Evolutionary conservation across 345 rosid species (phyloP).

Genomic region (Erodium maritimum): DNA sequence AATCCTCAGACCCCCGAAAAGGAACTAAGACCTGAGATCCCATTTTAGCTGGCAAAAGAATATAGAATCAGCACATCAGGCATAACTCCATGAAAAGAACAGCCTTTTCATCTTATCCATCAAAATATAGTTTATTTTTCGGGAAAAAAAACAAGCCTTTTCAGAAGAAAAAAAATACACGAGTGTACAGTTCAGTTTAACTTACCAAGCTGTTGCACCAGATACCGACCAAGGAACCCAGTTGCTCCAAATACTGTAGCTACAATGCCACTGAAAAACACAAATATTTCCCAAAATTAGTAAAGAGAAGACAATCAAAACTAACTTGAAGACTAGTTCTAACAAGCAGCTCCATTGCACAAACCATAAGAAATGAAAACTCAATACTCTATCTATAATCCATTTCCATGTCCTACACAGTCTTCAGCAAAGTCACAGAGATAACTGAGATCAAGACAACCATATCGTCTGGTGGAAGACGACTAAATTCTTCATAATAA

Average conservation of each 20-base stretch:
- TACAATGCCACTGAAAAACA: conserved; percentile 59
- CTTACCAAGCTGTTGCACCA: conserved; percentile 95
- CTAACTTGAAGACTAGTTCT: too few relatives aligned
- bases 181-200: too few relatives aligned
- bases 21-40: conserved; percentile 97
- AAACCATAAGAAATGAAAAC: neutral
- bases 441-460: neutral
- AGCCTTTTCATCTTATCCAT: neutral
- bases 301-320: neutral
- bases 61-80: neutral
- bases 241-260: conserved; percentile 98
- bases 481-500: too few relatives aligned
- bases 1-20: conserved; percentile 89
- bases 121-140: neutral
- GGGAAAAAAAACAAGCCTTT: neutral
- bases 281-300: neutral
- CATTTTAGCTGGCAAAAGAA: conserved; percentile 55
- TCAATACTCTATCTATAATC: too few relatives aligned
- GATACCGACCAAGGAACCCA: conserved; percentile 96
- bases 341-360: neutral
- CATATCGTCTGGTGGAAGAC: too few relatives aligned
- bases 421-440: neutral
- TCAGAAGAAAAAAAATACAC: too few relatives aligned
- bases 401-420: neutral
- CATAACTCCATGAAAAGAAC: neutral